A percentile compares a stretch with the other conserved stretches of the same genome.
phyloP scores from a whole-genome alignment of 441 rosid genomes.

The Arabidopsis lyrata region DNA sequence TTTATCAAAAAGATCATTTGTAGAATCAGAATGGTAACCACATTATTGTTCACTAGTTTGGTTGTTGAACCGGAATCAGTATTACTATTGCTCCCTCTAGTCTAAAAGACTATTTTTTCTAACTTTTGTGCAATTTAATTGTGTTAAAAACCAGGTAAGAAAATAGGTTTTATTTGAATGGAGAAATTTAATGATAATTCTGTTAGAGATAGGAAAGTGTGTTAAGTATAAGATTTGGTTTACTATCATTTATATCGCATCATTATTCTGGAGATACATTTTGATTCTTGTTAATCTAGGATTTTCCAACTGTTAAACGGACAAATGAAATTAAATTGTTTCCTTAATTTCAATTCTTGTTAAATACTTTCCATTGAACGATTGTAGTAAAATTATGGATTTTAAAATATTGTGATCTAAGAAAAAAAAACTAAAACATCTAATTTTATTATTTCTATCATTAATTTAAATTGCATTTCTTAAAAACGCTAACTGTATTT shows the following conservation, averaged over 20 bases:
- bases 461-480: neutral
- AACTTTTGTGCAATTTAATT: neutral
- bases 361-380: conserved; percentile 18
- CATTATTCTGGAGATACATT: conserved; percentile 37
- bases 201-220: conserved; percentile 23
- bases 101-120: neutral
- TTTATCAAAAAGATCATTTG: too few relatives aligned
- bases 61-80: conserved; percentile 5
- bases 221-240: conserved; percentile 42
- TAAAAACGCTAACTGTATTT: neutral
- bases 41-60: neutral
- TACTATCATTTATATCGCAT: conserved; percentile 22
- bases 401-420: neutral
- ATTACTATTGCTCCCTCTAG: neutral
- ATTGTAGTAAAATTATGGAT: neutral
- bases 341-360: conserved; percentile 10
- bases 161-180: conserved; percentile 18
- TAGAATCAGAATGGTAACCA: neutral
- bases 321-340: conserved; percentile 22
- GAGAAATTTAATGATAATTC: conserved; percentile 11
- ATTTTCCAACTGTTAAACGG: conserved; percentile 22
- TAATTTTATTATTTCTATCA: neutral
- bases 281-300: conserved; percentile 34
- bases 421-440: neutral
- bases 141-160: neutral